phyloP scores from a whole-genome alignment of 2,329 filamentous ascomycete genomes.

The Didymella glomerata region DNA sequence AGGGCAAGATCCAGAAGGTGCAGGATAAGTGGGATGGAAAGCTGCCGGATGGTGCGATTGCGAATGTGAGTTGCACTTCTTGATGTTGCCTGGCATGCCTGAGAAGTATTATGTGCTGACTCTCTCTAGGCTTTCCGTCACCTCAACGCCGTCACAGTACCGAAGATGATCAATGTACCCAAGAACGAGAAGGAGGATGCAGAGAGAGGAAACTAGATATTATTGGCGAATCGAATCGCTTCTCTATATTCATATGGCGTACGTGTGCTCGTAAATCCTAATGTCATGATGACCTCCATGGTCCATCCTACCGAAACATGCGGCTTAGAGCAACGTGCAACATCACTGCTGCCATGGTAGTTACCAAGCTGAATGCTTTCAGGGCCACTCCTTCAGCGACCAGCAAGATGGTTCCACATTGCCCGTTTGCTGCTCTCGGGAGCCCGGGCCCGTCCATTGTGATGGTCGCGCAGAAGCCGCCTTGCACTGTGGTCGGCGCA shows the following conservation, averaged over 20 bases:
- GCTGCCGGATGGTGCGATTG: slow-evolving; percentile 59
- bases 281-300: slow-evolving; percentile 18
- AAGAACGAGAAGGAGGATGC: slow-evolving; percentile 63
- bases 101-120: slow-evolving; percentile 38
- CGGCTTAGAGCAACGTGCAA: slow-evolving; percentile 39
- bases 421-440: slow-evolving; percentile 43
- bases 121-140: slow-evolving; percentile 59
- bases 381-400: slow-evolving; percentile 38
- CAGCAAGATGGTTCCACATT: slow-evolving; percentile 51
- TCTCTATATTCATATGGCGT: slow-evolving; percentile 21
- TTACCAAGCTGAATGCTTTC: slow-evolving; percentile 30
- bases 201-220: slow-evolving; percentile 55
- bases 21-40: slow-evolving; percentile 65
- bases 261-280: slow-evolving; percentile 35
- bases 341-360: slow-evolving; percentile 27
- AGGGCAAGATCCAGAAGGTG: slow-evolving; percentile 60
- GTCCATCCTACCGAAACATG: slow-evolving; percentile 30
- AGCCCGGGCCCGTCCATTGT: slow-evolving; percentile 48
- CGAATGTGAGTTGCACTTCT: slow-evolving; percentile 57
- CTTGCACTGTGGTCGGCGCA: slow-evolving; percentile 34
- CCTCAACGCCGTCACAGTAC: slow-evolving; percentile 62
- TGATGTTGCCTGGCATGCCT: slow-evolving; percentile 7
- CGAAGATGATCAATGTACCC: slow-evolving; percentile 61
- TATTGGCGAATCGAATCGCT: slow-evolving; percentile 17
- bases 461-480: slow-evolving; percentile 50